Evolutionary conservation across 495 filamentous ascomycete genomes (phyloP).

Genomic region (Penicillium ochrochloron): DNA sequence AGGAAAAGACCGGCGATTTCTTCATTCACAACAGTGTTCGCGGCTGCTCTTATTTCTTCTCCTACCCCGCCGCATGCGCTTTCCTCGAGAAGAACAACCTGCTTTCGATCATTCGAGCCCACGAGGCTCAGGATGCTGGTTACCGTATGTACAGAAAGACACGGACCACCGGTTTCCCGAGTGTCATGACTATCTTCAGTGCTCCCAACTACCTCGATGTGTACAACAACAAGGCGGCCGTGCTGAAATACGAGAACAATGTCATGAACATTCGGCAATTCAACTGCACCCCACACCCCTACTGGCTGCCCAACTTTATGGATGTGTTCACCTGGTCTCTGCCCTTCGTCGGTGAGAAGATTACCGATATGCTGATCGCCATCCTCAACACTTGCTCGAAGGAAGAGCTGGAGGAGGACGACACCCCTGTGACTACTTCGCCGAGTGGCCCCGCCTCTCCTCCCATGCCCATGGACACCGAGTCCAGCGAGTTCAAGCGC

Average conservation of each 20-base stretch:
- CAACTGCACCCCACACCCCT: conserved; percentile 98
- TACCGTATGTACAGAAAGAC: conserved; percentile 99
- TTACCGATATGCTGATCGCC: conserved; percentile 98
- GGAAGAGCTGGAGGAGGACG: conserved; percentile 89
- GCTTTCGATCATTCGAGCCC: conserved; percentile 95
- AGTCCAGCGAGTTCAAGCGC: conserved; percentile 88
- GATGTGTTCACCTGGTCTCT: conserved; percentile 99
- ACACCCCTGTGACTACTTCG: conserved; percentile 66
- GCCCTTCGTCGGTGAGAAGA: conserved; percentile 98
- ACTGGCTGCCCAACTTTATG: conserved; percentile 99
- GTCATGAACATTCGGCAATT: conserved; percentile 99
- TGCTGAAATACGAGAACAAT: conserved; percentile 99
- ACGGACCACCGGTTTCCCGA: conserved; percentile 94
- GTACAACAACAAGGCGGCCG: conserved; percentile 99
- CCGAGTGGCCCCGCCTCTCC: conserved; percentile 73
- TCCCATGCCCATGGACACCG: conserved; percentile 69
- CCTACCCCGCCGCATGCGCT: conserved; percentile 95
- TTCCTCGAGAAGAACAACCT: conserved; percentile 99
- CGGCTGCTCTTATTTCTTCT: conserved; percentile 99
- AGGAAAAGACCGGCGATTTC: conserved; percentile 96
- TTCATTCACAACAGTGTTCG: conserved; percentile 98
- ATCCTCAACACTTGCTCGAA: conserved; percentile 98
- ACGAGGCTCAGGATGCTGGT: conserved; percentile 97
- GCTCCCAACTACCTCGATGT: conserved; percentile 98
- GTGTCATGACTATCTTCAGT: conserved; percentile 99